Base-by-base conservation (phyloP, 1,284 basidiomycete species). In the Cryptococcus depauperatus region DNA sequence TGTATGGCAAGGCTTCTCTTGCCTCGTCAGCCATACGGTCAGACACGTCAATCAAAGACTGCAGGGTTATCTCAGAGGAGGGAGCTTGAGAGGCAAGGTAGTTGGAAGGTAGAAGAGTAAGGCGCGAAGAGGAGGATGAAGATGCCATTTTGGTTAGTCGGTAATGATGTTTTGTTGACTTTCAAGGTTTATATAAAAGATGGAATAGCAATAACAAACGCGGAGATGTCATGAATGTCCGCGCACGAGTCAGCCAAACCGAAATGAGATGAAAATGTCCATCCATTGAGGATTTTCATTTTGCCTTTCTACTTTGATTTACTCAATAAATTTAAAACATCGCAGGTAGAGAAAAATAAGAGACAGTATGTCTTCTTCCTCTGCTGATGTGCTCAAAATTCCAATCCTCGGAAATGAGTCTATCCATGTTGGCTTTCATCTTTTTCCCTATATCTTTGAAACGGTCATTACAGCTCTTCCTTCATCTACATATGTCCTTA, bases 381-480 rank as follows among this genome's bases (percentile, higher is more conserved):
- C 35, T 23, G 59, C 69, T 25, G 69, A 71, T 47, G 61, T 70
- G 14, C 62, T 69, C 55, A 74, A 74, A 67, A 84, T 95, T 52
- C 82, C 84, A 40, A 92, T 95, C 69, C 77, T 96, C 35, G 85
- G 85, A 34, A 84, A 78, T 55, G 82, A 92, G 35, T 80, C 84
- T 38, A 95, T 96, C 51, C 88, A 89, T 65, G 88, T 86, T 62
- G 91, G 91, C 33, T 92, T 92, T 64, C 86, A 90, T 66, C 79
- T 96, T 50, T 76, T 85, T 47, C 79, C 84, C 4, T 85, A 95
- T 77, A 85, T 92, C 71, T 84, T 82, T 54, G 62, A 76, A 41
- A 95, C 87, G 13, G 80, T 95, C 55, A 73, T 87, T 50, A 66
- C 76, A 1, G 79, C 79, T 4, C 78, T 95, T 27, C 78, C 83